Evolutionary conservation across 1,139 yeast species (phyloP).

Genomic region (Geotrichum aggregatum): DNA sequence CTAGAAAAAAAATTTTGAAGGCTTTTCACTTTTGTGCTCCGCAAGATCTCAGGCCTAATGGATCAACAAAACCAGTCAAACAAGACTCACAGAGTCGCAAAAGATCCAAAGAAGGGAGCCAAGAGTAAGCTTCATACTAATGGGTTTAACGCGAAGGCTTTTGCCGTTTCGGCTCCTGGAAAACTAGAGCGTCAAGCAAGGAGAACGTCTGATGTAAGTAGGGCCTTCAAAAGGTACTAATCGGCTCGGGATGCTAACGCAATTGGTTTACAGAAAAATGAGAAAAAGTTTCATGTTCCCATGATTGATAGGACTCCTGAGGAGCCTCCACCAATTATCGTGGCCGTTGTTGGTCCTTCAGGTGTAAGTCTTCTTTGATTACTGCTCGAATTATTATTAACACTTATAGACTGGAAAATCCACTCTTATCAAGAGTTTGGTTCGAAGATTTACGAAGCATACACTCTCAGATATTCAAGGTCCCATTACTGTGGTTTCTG

Average conservation of each 20-base stretch:
- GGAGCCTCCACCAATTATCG: conserved; percentile 94
- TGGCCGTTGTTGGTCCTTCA: conserved; percentile 97
- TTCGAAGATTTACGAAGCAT: conserved; percentile 85
- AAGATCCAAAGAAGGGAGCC: conserved; percentile 57
- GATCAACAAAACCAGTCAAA: conserved; percentile 35
- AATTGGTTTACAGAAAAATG: conserved; percentile 45
- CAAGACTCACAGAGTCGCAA: conserved; percentile 48
- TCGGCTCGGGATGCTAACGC: conserved; percentile 4
- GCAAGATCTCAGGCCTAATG: background rate
- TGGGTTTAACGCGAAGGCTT: conserved; percentile 91
- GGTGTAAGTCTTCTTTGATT: conserved; percentile 52
- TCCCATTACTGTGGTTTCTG: conserved; percentile 96
- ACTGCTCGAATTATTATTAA: background rate
- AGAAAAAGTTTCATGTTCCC: conserved; percentile 87
- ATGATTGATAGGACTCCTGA: conserved; percentile 98
- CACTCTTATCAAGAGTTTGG: conserved; percentile 83
- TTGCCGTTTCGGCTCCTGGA: conserved; percentile 89
- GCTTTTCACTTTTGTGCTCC: background rate
- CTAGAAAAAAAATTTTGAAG: conserved; percentile 5
- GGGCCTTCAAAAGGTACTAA: background rate
- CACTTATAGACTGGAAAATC: conserved; percentile 70
- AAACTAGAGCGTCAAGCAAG: conserved; percentile 80
- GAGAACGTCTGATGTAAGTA: conserved; percentile 68
- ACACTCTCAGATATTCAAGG: conserved; percentile 84
- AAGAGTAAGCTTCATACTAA: conserved; percentile 86